Conservation (phyloP, 345 rosid genomes). For the Cardamine resedifolia region DNA sequence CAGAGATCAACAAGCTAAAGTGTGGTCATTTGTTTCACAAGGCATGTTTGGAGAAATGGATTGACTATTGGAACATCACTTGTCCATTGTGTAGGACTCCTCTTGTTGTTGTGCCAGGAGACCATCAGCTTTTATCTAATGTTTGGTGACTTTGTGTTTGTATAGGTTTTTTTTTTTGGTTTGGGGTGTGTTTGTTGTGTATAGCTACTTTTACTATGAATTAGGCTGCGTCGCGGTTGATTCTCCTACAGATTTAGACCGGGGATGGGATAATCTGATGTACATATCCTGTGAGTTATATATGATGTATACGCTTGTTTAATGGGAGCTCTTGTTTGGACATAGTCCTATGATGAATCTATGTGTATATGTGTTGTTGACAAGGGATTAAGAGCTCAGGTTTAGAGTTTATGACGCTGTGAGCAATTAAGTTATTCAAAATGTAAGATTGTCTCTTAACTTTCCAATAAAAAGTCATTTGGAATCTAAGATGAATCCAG, state of each 20-base stretch:
- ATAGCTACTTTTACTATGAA: slow-evolving; percentile 30
- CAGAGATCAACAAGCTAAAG: slow-evolving; percentile 60
- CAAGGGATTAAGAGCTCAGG: background rate
- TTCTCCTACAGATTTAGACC: slow-evolving; percentile 29
- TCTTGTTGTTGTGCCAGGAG: slow-evolving; percentile 47
- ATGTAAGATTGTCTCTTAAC: background rate
- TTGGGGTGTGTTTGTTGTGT: slow-evolving; percentile 28
- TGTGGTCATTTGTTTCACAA: slow-evolving; percentile 78
- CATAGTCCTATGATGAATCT: slow-evolving; percentile 22
- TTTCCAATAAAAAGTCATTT: background rate
- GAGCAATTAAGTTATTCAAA: background rate
- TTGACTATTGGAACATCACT: slow-evolving; percentile 68
- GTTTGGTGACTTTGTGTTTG: slow-evolving; percentile 45
- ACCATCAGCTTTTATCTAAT: slow-evolving; percentile 46
- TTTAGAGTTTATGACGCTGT: background rate
- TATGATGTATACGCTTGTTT: slow-evolving; percentile 28
- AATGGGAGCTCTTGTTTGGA: slow-evolving; percentile 21
- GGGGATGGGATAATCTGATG: slow-evolving; percentile 37
- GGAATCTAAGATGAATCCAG: too few relatives aligned
- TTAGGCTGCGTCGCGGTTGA: slow-evolving; percentile 37
- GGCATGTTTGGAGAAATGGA: slow-evolving; percentile 76
- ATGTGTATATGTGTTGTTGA: background rate
- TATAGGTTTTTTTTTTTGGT: slow-evolving; percentile 23
- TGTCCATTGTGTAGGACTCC: slow-evolving; percentile 81
- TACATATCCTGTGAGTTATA: slow-evolving; percentile 32